phyloP scores from a whole-genome alignment of 2,329 filamentous ascomycete species.

The Lasiodiplodia sp. region DNA sequence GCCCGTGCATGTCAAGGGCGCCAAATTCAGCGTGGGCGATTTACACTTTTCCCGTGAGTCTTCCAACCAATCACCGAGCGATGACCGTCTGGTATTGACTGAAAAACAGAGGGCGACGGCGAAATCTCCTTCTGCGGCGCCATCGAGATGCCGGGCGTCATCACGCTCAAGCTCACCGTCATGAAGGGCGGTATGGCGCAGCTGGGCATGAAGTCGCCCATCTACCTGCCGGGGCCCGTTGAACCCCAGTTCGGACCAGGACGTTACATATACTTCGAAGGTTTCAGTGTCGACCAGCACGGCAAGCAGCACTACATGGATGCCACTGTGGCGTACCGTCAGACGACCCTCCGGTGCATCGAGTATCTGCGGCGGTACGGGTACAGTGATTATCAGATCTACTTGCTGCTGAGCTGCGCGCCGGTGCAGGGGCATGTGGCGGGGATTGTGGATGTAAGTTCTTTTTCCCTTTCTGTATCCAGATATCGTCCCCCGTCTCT shows the following conservation, averaged over 20 bases:
- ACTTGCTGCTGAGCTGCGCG: conserved; percentile 83
- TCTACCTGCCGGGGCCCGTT: conserved; percentile 86
- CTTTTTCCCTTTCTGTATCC: neutral
- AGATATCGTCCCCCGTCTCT: neutral
- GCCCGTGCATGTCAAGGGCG: conserved; percentile 84
- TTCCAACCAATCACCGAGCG: neutral
- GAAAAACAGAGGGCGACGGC: conserved; percentile 75
- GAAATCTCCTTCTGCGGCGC: conserved; percentile 81
- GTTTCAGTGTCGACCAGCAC: conserved; percentile 86
- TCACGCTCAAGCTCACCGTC: conserved; percentile 88
- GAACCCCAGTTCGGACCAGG: conserved; percentile 88
- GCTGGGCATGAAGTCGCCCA: conserved; percentile 79
- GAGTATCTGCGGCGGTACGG: conserved; percentile 80
- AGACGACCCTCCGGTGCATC: conserved; percentile 78
- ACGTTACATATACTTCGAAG: conserved; percentile 84
- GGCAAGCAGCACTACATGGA: conserved; percentile 92
- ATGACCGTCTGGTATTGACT: neutral
- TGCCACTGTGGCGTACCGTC: conserved; percentile 83
- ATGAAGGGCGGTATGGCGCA: conserved; percentile 81
- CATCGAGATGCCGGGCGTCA: conserved; percentile 92
- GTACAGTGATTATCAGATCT: conserved; percentile 78
- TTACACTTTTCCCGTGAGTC: conserved; percentile 75
- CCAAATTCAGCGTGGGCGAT: conserved; percentile 90
- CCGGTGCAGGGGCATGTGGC: conserved; percentile 89
- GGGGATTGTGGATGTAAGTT: conserved; percentile 74